Conservation (phyloP, 371 early-diverging fungal genomes). For the Mortierella sp. region DNA sequence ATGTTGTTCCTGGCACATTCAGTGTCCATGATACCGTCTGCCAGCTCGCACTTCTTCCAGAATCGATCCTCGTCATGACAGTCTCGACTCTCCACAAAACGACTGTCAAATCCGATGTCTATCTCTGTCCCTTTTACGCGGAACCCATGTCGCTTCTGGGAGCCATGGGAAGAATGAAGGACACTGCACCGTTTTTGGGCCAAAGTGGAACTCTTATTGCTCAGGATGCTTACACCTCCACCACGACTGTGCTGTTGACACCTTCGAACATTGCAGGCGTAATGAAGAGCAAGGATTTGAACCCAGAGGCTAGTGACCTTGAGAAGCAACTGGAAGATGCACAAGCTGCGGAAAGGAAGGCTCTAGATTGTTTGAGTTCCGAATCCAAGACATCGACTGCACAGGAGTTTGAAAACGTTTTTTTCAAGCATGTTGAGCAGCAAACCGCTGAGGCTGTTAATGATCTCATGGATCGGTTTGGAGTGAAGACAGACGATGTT, state of each 20-base stretch:
- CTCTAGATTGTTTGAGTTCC: constrained; percentile 16
- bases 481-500: constrained; percentile 29
- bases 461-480: constrained; percentile 23
- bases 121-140: constrained; percentile 70
- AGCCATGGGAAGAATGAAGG: constrained; percentile 73
- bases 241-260: constrained; percentile 29
- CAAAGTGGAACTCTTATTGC: constrained; percentile 22
- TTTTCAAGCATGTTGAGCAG: constrained; percentile 46
- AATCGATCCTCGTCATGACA: constrained; percentile 40
- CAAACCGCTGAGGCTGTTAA: constrained; percentile 29
- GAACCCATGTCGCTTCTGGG: constrained; percentile 75
- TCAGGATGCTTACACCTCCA: constrained; percentile 39
- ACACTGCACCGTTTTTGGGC: constrained; percentile 59
- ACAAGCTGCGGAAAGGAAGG: constrained; percentile 57
- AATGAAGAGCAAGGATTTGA: constrained; percentile 44
- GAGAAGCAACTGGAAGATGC: constrained; percentile 48
- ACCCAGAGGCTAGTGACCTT: constrained; percentile 14
- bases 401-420: constrained; percentile 25
- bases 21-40: constrained; percentile 44
- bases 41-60: constrained; percentile 54
- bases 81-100: constrained; percentile 56
- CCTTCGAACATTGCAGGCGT: constrained; percentile 13
- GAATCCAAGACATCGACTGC: constrained; percentile 21
- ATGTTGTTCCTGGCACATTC: constrained; percentile 30
- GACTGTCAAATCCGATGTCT: constrained; percentile 63